These are phyloP conservation scores for Carallia brachiata DNA, from an alignment of 345 rosid genomes.

Conservation along the genomic window DNA sequence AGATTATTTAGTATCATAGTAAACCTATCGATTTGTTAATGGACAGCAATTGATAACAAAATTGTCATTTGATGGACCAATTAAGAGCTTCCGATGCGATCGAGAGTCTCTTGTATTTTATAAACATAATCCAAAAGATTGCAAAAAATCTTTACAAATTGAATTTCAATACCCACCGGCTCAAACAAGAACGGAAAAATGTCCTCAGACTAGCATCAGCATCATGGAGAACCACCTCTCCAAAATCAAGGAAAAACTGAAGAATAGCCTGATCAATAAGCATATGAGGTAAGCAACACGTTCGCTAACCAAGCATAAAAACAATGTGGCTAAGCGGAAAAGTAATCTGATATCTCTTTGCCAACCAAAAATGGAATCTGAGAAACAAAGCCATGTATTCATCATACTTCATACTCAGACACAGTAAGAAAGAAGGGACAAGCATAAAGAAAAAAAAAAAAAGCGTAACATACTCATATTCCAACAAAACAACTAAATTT, in stretches of 20 bases:
- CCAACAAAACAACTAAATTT: neutral
- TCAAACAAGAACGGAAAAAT: constrained; percentile 81
- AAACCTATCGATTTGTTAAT: too few relatives aligned
- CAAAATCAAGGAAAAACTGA: constrained; percentile 83
- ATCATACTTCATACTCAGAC: neutral
- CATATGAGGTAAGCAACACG: neutral
- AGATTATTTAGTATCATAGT: neutral
- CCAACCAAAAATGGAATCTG: neutral
- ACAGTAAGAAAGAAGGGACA: neutral
- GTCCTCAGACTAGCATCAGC: constrained; percentile 78
- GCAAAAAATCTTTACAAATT: neutral
- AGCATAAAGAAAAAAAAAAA: neutral
- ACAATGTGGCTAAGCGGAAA: neutral
- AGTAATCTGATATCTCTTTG: neutral
- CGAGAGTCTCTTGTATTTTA: too few relatives aligned
- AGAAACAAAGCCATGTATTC: neutral
- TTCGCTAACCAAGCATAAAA: neutral
- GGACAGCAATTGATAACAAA: too few relatives aligned
- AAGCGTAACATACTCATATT: neutral
- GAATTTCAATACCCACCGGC: constrained; percentile 55
- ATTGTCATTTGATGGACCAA: too few relatives aligned
- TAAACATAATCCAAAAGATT: too few relatives aligned
- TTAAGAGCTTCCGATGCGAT: too few relatives aligned
- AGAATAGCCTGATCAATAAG: constrained; percentile 59
- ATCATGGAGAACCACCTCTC: constrained; percentile 85